A percentile compares a stretch with the other conserved stretches of the same genome.
Conservation (phyloP, 208 protist species). For the Acanthamoeba triangularis region DNA sequence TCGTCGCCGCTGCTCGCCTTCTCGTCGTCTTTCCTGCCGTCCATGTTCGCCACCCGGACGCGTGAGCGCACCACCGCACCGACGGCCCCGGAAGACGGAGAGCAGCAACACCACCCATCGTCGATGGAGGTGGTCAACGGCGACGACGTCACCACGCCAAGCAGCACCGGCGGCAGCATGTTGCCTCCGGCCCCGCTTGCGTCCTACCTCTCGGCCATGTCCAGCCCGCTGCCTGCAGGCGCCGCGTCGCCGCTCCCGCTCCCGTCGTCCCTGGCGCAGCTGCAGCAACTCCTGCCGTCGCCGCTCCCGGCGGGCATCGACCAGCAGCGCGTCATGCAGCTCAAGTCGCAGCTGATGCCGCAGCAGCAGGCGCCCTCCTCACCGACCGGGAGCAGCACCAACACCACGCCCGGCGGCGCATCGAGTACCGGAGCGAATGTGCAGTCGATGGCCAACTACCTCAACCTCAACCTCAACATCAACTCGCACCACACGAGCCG, state of each 20-base stretch:
- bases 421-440: not conserved
- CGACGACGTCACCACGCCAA: too few species aligned
- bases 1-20: not conserved
- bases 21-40: not conserved
- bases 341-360: not conserved
- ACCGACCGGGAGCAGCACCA: not conserved
- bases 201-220: not conserved
- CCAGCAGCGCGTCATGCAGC: conserved; percentile 29
- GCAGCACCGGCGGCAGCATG: not conserved
- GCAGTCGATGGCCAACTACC: not conserved
- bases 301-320: conserved; percentile 4
- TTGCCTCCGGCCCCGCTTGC: not conserved
- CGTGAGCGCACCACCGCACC: not conserved
- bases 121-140: not conserved
- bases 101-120: not conserved
- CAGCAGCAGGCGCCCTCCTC: not conserved
- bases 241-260: conserved; percentile 8
- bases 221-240: not conserved
- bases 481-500: not conserved
- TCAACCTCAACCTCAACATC: conserved; percentile 40
- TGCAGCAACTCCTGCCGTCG: conserved; percentile 40
- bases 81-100: not conserved
- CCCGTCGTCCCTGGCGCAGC: conserved; percentile 1
- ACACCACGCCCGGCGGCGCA: not conserved
- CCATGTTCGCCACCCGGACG: not conserved